Evolutionary conservation across 1,139 yeast species (phyloP), one percentile per base, ranked within the genome.

Genomic region (Torulaspora globosa): DNA sequence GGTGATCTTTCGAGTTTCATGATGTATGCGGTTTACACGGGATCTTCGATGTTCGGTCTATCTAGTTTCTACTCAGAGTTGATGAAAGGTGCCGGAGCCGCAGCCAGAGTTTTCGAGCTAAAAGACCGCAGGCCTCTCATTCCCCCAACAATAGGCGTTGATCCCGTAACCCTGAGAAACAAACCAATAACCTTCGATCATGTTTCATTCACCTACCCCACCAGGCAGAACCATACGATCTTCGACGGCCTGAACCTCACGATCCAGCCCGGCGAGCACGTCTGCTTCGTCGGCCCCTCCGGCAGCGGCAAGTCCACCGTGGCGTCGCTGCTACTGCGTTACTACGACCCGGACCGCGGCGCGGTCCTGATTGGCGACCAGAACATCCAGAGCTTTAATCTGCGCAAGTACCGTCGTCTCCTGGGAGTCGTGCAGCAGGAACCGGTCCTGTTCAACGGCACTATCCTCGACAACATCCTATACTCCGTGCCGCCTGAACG

Each of bases 51-150:
- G 52, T 86, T 87, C 67, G 97, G 97, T 0, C 68, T 92, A 36
- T 92, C 96, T 0, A 85, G 84, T 56, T 90, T 92, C 65, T 90
- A 89, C 62, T 84, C 96, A 2, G 98, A 92, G 63, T 70, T 90
- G 48, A 92, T 92, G 95, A 92, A 92, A 69, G 97, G 97, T 37
- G 83, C 94, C 3, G 98, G 98, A 46, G 97, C 98, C 0, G 95
- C 97, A 0, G 86, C 94, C 41, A 74, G 98, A 50, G 76, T 92
- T 39, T 90, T 92, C 70, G 97, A 92, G 66, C 72, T 92, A 42
- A 78, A 84, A 51, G 96, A 89, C 55, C 77, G 87, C 63, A 73
- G 80, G 52, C 95, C 97, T 1, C 60, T 68, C 14, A 89, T 92
- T 42, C 74, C 79, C 35, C 79, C 89, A 11, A 76, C 85, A 3